phyloP scores from a whole-genome alignment of 768 basidiomycete genomes.

The Leccinum obscurum region DNA sequence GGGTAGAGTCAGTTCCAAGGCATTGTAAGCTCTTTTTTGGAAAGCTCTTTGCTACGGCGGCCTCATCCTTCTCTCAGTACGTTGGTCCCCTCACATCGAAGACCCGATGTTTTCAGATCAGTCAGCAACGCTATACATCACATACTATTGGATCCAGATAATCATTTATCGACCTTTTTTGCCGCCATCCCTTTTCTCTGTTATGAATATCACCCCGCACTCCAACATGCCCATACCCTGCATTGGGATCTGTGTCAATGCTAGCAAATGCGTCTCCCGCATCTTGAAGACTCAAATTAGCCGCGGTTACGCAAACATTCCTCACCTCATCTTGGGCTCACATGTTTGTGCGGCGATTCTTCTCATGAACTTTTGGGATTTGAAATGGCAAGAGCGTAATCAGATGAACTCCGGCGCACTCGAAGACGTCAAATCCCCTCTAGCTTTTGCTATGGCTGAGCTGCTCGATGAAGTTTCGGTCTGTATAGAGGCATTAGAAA shows the following conservation, averaged over 20 bases:
- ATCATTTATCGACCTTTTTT: constrained; percentile 73
- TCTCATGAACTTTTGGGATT: constrained; percentile 58
- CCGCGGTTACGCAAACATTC: constrained; percentile 45
- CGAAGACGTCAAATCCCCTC: constrained; percentile 34
- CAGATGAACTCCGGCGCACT: constrained; percentile 23
- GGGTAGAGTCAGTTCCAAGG: constrained; percentile 67
- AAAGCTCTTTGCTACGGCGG: not conserved
- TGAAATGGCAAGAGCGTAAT: constrained; percentile 46
- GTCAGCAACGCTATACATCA: constrained; percentile 54
- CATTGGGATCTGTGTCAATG: constrained; percentile 57
- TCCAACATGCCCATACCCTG: constrained; percentile 46
- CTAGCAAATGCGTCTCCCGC: constrained; percentile 58
- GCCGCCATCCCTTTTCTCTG: constrained; percentile 37
- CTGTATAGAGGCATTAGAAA: constrained; percentile 31
- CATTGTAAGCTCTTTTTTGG: constrained; percentile 50
- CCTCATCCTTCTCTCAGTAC: constrained; percentile 38
- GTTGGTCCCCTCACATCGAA: constrained; percentile 56
- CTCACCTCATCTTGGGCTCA: constrained; percentile 44
- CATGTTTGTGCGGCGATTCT: constrained; percentile 54
- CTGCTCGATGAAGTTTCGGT: constrained; percentile 30
- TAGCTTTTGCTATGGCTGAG: constrained; percentile 31
- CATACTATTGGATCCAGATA: constrained; percentile 65
- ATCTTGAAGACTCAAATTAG: constrained; percentile 55
- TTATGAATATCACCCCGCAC: constrained; percentile 24
- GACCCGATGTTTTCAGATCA: constrained; percentile 53